Conservation (phyloP, 23 red algal genomes). For the Agarophyton chilense region DNA sequence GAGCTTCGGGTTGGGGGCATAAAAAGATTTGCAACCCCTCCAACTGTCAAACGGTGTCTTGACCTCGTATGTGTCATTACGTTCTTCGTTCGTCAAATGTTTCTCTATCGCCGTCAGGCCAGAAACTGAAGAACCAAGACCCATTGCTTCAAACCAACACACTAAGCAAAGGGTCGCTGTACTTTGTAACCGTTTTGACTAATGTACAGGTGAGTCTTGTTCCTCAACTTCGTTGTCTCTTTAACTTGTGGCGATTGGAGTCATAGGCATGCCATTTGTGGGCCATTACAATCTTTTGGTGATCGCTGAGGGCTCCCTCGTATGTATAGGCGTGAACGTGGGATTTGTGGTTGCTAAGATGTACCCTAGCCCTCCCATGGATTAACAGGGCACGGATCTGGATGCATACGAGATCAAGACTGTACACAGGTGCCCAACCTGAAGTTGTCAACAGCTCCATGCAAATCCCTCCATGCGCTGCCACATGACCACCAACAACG, state of each 20-base stretch:
- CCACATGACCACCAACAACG: constrained; percentile 42
- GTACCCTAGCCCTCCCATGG: constrained; percentile 38
- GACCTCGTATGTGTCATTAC: not conserved
- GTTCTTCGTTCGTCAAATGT: constrained; percentile 11
- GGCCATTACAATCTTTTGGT: constrained; percentile 24
- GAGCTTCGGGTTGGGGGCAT: constrained; percentile 34
- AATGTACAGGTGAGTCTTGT: too few relatives aligned
- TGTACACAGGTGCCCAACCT: constrained; percentile 74
- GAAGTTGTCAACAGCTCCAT: constrained; percentile 74
- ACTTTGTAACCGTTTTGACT: too few relatives aligned
- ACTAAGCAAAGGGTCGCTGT: not conserved
- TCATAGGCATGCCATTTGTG: constrained; percentile 52
- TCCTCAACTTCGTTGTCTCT: constrained; percentile 35
- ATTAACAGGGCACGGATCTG: constrained; percentile 67
- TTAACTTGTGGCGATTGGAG: not conserved
- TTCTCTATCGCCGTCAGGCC: not conserved
- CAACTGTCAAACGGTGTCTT: constrained; percentile 42
- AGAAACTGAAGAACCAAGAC: not conserved
- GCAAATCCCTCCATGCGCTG: constrained; percentile 56
- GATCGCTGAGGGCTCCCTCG: constrained; percentile 53
- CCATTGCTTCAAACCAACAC: not conserved
- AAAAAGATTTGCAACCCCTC: constrained; percentile 14
- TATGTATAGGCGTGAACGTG: constrained; percentile 34
- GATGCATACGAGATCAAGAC: constrained; percentile 65
- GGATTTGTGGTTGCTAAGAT: not conserved